Conservation (phyloP, 306 rosid species). For the Morella rubra region DNA sequence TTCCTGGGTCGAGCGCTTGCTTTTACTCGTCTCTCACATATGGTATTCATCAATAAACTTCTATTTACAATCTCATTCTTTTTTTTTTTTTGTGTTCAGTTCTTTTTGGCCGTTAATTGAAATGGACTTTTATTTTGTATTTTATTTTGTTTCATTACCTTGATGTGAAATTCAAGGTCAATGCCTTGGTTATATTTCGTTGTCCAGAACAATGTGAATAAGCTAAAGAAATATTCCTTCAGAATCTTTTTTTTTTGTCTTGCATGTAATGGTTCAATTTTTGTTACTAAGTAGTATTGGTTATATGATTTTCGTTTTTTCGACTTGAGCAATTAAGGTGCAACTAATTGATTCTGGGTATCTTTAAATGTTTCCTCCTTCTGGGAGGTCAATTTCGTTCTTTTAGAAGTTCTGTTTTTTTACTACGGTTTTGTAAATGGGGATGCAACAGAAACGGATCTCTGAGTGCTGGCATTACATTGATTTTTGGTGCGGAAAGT, state of each 20-base stretch:
- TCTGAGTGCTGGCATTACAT: not conserved
- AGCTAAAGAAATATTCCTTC: no score
- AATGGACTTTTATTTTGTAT: not conserved
- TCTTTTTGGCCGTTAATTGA: not conserved
- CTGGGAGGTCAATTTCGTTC: no score
- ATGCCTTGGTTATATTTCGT: no score
- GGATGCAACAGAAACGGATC: not conserved
- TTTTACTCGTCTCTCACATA: constrained; percentile 39
- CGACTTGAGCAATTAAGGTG: not conserved
- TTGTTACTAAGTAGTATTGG: not conserved
- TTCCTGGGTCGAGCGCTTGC: constrained; percentile 66
- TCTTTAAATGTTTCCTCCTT: no score
- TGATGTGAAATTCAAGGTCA: no score
- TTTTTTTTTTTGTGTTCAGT: not conserved
- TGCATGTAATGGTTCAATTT: no score
- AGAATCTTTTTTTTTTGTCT: no score
- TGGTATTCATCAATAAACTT: constrained; percentile 41
- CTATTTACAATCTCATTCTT: not conserved
- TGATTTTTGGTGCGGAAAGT: not conserved
- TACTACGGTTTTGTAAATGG: not conserved
- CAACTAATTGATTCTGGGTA: not conserved
- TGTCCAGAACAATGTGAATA: no score
- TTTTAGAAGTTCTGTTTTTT: not conserved
- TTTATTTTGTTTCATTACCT: not conserved
- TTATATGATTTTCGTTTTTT: not conserved